Conservation (phyloP, 306 rosid species). For the Vigna trinervia region DNA sequence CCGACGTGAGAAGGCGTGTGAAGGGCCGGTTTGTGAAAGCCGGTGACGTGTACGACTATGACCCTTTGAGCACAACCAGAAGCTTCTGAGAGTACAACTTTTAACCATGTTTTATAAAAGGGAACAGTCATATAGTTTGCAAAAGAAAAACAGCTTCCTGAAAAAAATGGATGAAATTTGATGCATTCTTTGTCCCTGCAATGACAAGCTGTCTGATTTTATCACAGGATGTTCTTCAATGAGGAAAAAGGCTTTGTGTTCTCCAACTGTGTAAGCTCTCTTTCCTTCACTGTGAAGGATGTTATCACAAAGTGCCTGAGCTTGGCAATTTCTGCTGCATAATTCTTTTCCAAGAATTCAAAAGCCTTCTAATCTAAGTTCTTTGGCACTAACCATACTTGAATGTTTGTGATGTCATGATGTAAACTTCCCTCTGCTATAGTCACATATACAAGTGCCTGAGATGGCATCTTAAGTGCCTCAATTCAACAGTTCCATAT, state of each 20-base stretch:
- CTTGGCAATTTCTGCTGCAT: constrained; percentile 32
- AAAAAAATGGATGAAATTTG: constrained; percentile 50
- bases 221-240: constrained; percentile 66
- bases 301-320: constrained; percentile 38
- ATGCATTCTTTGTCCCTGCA: constrained; percentile 53
- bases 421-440: constrained; percentile 44
- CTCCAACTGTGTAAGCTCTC: constrained; percentile 44
- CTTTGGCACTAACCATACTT: constrained; percentile 47
- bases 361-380: constrained; percentile 39
- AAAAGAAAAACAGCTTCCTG: constrained; percentile 47
- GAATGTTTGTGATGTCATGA: constrained; percentile 28
- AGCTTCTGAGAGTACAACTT: constrained; percentile 82
- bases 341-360: constrained; percentile 34
- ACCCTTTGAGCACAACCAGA: constrained; percentile 83
- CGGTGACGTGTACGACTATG: constrained; percentile 90
- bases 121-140: constrained; percentile 51
- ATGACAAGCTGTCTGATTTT: constrained; percentile 63
- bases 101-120: constrained; percentile 59
- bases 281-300: constrained; percentile 48
- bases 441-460: constrained; percentile 47
- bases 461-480: constrained; percentile 51
- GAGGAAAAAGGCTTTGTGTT: constrained; percentile 43
- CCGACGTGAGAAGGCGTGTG: constrained; percentile 89
- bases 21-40: constrained; percentile 97
- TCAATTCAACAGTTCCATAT: constrained; percentile 42